phyloP scores from a whole-genome alignment of 1,139 yeast species.

The Zygosaccharomyces pseudobailii region DNA sequence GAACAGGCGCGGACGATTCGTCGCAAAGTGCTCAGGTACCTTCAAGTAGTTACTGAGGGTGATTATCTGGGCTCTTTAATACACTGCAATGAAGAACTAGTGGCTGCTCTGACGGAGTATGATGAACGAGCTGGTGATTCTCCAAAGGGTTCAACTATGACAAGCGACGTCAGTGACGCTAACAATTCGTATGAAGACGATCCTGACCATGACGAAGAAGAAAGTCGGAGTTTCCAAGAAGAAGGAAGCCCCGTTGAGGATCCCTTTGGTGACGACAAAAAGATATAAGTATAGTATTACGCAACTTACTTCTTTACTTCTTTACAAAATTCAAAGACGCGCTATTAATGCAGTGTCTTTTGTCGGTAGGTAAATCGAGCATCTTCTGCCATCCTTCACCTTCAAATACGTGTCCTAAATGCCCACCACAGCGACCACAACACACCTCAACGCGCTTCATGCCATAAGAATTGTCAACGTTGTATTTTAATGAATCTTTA shows the following conservation, averaged over 20 bases:
- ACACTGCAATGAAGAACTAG: constrained; percentile 85
- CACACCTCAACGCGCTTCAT: constrained; percentile 84
- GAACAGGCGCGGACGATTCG: constrained; percentile 73
- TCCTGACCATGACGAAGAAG: constrained; percentile 4
- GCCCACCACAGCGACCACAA: constrained; percentile 88
- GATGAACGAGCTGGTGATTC: constrained; percentile 54
- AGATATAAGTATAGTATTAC: constrained; percentile 12
- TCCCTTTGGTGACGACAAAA: constrained; percentile 29
- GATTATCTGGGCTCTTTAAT: constrained; percentile 82
- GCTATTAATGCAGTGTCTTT: constrained; percentile 92
- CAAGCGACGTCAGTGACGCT: constrained; percentile 32
- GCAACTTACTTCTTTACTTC: constrained; percentile 12
- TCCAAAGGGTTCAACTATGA: constrained; percentile 31
- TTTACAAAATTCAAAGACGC: constrained; percentile 62
- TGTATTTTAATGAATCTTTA: constrained; percentile 66
- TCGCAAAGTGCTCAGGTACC: constrained; percentile 69
- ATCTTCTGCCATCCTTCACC: constrained; percentile 83
- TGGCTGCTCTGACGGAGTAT: constrained; percentile 62
- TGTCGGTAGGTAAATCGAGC: constrained; percentile 64
- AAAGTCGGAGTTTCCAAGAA: neutral
- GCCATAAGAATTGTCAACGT: constrained; percentile 61
- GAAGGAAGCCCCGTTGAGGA: constrained; percentile 8
- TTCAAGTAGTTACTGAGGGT: constrained; percentile 75
- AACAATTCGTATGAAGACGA: constrained; percentile 27
- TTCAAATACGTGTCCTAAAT: constrained; percentile 87